These are phyloP conservation scores for Pythium chondricola DNA, from an alignment of 352 stramenopile genomes.

Conservation along the genomic window DNA sequence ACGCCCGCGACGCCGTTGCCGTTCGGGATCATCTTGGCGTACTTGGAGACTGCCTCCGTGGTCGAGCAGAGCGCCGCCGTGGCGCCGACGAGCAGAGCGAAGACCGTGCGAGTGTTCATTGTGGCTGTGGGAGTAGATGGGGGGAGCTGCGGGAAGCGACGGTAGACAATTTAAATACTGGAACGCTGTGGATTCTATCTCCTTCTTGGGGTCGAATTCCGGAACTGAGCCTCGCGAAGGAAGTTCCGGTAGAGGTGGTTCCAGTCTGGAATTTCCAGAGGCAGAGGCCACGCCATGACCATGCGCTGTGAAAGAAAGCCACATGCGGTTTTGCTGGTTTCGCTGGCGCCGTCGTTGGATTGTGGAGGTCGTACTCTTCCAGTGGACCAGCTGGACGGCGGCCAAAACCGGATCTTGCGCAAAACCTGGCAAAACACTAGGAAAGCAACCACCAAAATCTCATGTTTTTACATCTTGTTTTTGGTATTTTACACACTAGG, in stretches of 20 bases:
- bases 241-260: not conserved
- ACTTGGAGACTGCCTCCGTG: slow-evolving; percentile 9
- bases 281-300: too few relatives aligned
- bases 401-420: not conserved
- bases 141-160: not conserved
- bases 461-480: too few relatives aligned
- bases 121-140: not conserved
- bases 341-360: not conserved
- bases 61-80: slow-evolving; percentile 1
- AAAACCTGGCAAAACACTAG: not conserved
- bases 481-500: too few relatives aligned
- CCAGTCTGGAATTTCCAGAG: not conserved
- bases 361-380: not conserved
- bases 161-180: not conserved
- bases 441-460: not conserved
- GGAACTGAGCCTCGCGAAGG: not conserved
- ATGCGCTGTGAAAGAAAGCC: too few relatives aligned
- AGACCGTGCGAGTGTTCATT: slow-evolving; percentile 5
- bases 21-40: slow-evolving; percentile 21
- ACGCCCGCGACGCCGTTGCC: slow-evolving; percentile 10
- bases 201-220: too few relatives aligned
- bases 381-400: not conserved
- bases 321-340: too few relatives aligned
- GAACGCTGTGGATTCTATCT: too few relatives aligned
- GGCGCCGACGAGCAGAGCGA: slow-evolving; percentile 8